phyloP scores from a whole-genome alignment of 176 grass and related monocot species.

The Oryza glaberrima region DNA sequence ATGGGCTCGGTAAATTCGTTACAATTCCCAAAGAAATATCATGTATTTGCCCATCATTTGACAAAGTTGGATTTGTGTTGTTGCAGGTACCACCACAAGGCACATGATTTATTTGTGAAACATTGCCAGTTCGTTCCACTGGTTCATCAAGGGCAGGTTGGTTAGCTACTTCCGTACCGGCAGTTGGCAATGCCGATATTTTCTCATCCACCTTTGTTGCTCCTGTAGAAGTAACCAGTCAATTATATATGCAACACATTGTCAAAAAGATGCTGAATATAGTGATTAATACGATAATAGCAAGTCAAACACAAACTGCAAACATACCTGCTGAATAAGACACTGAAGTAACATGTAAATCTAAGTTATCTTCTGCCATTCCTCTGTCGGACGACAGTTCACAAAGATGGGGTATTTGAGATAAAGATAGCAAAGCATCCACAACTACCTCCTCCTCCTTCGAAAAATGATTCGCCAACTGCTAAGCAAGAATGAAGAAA shows the following conservation, averaged over 20 bases:
- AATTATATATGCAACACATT: constrained; percentile 18
- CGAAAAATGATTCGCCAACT: constrained; percentile 43
- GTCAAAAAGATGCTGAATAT: neutral
- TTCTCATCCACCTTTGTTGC: constrained; percentile 5
- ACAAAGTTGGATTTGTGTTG: neutral
- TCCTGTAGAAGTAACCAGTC: constrained; percentile 33
- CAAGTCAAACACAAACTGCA: neutral
- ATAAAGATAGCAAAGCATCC: constrained; percentile 55
- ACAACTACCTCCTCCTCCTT: constrained; percentile 66
- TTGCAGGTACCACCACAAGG: neutral
- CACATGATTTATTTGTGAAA: constrained; percentile 33
- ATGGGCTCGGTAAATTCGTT: neutral
- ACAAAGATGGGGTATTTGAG: constrained; percentile 25
- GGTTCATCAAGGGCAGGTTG: constrained; percentile 16
- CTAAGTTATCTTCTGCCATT: constrained; percentile 22
- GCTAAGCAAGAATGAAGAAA: constrained; percentile 21
- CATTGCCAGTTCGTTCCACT: neutral
- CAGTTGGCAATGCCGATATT: constrained; percentile 12
- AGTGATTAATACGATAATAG: neutral
- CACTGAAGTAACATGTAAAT: constrained; percentile 37
- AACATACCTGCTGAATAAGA: constrained; percentile 51
- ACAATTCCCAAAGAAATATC: constrained; percentile 41
- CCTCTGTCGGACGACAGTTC: neutral
- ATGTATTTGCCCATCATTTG: constrained; percentile 34
- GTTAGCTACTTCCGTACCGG: constrained; percentile 5